Percentiles rank a stretch among this genome's conserved stretches.
These are phyloP conservation scores for Arctium lappa DNA, from an alignment of 129 eudicot genomes.

Conservation along the genomic window DNA sequence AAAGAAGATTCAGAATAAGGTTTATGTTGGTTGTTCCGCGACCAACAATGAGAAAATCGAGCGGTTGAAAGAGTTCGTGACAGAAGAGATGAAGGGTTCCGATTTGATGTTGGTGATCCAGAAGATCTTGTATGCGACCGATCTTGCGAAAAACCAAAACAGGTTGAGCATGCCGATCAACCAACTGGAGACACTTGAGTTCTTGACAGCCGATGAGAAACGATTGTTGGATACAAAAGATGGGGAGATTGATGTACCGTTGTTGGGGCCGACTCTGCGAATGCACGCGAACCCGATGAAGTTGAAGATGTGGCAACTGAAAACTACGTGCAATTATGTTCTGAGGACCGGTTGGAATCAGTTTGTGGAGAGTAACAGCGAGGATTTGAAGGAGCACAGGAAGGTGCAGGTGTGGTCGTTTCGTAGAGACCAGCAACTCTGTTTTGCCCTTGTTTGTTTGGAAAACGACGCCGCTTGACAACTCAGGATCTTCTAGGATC, in stretches of 20 bases:
- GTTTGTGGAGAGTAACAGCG: neutral
- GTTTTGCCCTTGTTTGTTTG: constrained; percentile 5
- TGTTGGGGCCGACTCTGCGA: constrained; percentile 22
- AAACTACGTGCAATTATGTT: neutral
- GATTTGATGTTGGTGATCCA: constrained; percentile 21
- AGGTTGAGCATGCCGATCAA: constrained; percentile 19
- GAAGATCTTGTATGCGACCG: neutral
- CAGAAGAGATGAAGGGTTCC: constrained; percentile 1
- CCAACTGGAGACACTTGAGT: neutral
- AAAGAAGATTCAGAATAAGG: neutral
- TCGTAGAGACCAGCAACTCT: neutral
- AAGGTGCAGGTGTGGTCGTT: constrained; percentile 25
- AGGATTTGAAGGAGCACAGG: neutral
- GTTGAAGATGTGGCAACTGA: constrained; percentile 12
- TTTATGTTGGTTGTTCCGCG: neutral
- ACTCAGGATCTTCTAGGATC: no score
- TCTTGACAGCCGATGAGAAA: constrained; percentile 9
- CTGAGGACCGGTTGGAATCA: constrained; percentile 4
- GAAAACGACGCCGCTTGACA: neutral
- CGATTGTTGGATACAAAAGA: neutral
- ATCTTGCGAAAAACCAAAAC: neutral
- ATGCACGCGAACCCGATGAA: neutral
- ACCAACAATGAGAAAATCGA: neutral
- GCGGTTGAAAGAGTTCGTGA: constrained; percentile 7
- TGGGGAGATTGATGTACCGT: neutral